phyloP scores from a whole-genome alignment of 2,329 filamentous ascomycete genomes.

The Lasiodiplodia hormozganensis region DNA sequence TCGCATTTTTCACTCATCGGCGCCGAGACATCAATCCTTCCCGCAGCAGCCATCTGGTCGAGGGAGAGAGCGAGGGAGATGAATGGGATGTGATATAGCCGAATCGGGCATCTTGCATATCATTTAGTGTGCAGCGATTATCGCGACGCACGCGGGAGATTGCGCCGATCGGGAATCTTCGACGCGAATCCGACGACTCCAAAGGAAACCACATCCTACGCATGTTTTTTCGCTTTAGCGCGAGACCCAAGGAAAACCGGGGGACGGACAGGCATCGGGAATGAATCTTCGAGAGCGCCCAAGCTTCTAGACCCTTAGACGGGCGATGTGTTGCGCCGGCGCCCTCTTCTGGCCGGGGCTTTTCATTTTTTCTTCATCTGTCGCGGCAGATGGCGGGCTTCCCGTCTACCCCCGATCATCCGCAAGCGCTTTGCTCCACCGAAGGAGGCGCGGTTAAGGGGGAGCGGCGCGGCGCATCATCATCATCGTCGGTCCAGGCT shows the following conservation, averaged over 20 bases:
- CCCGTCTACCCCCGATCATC: background rate
- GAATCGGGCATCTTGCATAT: constrained; percentile 16
- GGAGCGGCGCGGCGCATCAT: background rate
- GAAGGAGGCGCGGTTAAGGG: constrained; percentile 3
- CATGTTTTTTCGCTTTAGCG: background rate
- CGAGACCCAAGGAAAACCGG: background rate
- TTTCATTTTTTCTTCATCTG: background rate
- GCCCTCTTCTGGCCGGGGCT: background rate
- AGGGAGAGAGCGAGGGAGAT: background rate
- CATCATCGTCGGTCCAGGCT: background rate
- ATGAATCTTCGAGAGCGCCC: background rate
- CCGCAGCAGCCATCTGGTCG: background rate
- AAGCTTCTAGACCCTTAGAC: background rate
- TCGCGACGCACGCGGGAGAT: constrained; percentile 1
- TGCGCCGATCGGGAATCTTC: constrained; percentile 4
- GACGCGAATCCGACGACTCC: constrained; percentile 10
- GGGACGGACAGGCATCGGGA: background rate
- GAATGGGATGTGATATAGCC: constrained; percentile 8
- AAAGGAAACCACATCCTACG: background rate
- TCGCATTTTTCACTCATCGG: background rate
- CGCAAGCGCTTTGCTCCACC: constrained; percentile 25
- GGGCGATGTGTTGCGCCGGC: background rate
- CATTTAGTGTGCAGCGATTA: background rate
- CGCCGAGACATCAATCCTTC: background rate
- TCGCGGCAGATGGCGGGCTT: background rate